Evolutionary conservation across 1,284 basidiomycete genomes (phyloP), one percentile per base, ranked within the genome.

Genomic region (Pseudozyma tsukubaensis): DNA sequence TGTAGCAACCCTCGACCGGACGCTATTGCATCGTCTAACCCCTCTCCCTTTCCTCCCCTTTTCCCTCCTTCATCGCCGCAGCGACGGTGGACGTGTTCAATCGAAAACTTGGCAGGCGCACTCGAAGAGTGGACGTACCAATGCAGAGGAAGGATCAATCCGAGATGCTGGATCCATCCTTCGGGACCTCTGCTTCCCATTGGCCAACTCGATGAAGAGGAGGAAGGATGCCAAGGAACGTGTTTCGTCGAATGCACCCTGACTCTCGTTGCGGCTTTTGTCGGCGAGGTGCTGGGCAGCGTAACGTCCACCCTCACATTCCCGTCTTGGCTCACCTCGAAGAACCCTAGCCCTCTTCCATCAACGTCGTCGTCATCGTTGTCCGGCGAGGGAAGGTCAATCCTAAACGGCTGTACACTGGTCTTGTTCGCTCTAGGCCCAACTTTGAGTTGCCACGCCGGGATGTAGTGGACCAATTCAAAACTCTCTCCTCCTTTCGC

Each of bases 71-170:
- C 7, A 10, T 34, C 40, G 19, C n/a, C 4, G 0, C 3, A 34
- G 19, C 6, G 12, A 65, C 32, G 24, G 37, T 44, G 36, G 2
- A 21, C 18, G 37, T 74, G 66, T 53, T 74, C 61, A 36, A 74
- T 39, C 1, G 54, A 55, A 39, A 70, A 74, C n/a, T 47, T 57
- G 1, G 62, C 55, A 0, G 72, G 72, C 1, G 66, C 45, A 0
- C 48, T 37, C 1, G 66, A 50, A 0, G 72, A 53, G 19, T 74
- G 72, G 7, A 74, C 72, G 36, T 74, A 74, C 72, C 72, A 74
- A 44, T 74, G 72, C 18, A 74, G 44, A 1, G 72, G 72, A 0
- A 74, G 40, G 1, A 60, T 3, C 3, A 45, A 14, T 3, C 72
- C 72, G 12, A 74, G 57, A 24, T 74, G 72, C 40, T 74, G 72